Conservation (phyloP, 306 rosid species). For the Dryas octopetala region DNA sequence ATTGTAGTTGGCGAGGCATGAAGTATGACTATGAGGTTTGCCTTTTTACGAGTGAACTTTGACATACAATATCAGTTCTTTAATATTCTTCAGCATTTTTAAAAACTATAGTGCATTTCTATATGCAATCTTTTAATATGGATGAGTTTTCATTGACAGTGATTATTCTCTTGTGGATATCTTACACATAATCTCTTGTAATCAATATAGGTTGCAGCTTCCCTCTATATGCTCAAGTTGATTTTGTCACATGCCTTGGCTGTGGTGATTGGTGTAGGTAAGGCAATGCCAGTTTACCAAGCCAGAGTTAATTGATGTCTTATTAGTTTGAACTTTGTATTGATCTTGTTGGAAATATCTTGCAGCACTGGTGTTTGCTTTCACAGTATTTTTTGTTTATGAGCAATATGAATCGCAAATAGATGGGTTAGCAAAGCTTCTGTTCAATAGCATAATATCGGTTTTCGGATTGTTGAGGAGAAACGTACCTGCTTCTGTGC, state of each 20-base stretch:
- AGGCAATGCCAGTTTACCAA: constrained; percentile 24
- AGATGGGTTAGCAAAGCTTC: constrained; percentile 43
- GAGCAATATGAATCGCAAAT: constrained; percentile 80
- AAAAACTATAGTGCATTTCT: background rate
- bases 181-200: background rate
- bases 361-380: constrained; percentile 65
- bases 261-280: constrained; percentile 59
- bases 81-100: no score
- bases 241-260: constrained; percentile 40
- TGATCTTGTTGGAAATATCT: background rate
- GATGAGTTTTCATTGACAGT: background rate
- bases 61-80: background rate
- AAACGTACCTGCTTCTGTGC: constrained; percentile 40
- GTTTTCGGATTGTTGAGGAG: constrained; percentile 31
- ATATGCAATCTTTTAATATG: background rate
- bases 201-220: constrained; percentile 48
- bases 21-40: background rate
- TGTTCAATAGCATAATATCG: constrained; percentile 32
- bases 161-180: background rate
- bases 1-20: background rate
- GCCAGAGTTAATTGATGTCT: constrained; percentile 9
- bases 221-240: constrained; percentile 58
- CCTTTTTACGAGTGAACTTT: background rate
- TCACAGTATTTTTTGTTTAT: constrained; percentile 70
- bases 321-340: constrained; percentile 5